Evolutionary conservation across 164 flowering plant genomes (phyloP).

Genomic region (Nymphaea colorata): DNA sequence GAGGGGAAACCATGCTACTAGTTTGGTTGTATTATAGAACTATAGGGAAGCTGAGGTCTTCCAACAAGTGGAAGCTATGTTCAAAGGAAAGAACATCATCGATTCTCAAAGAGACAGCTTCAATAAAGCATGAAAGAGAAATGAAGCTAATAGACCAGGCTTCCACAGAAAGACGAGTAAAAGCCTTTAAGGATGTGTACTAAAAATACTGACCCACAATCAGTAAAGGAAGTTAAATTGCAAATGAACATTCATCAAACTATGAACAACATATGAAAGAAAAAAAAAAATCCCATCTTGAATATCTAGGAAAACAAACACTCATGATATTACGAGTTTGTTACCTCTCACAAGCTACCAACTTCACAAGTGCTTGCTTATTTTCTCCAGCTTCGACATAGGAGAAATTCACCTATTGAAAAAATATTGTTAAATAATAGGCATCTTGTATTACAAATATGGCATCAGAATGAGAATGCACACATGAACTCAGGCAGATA

Average conservation of each 20-base stretch:
- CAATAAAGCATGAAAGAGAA: too few species aligned
- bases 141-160: too few species aligned
- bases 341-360: slow-evolving; percentile 70
- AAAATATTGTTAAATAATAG: slow-evolving; percentile 1
- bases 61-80: too few species aligned
- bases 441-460: too few species aligned
- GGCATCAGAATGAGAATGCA: too few species aligned
- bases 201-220: not conserved
- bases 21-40: too few species aligned
- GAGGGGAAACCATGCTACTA: too few species aligned
- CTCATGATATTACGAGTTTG: slow-evolving; percentile 3
- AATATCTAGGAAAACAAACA: not conserved
- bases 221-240: not conserved
- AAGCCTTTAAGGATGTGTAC: not conserved
- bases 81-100: too few species aligned
- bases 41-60: too few species aligned
- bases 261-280: not conserved
- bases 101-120: too few species aligned
- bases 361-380: slow-evolving; percentile 91
- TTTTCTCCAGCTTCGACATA: slow-evolving; percentile 92
- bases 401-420: slow-evolving; percentile 75
- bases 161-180: not conserved
- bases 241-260: not conserved
- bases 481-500: too few species aligned
- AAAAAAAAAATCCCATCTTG: not conserved